Evolutionary conservation across 768 basidiomycete species (phyloP).

Genomic region (Suillus placidus): DNA sequence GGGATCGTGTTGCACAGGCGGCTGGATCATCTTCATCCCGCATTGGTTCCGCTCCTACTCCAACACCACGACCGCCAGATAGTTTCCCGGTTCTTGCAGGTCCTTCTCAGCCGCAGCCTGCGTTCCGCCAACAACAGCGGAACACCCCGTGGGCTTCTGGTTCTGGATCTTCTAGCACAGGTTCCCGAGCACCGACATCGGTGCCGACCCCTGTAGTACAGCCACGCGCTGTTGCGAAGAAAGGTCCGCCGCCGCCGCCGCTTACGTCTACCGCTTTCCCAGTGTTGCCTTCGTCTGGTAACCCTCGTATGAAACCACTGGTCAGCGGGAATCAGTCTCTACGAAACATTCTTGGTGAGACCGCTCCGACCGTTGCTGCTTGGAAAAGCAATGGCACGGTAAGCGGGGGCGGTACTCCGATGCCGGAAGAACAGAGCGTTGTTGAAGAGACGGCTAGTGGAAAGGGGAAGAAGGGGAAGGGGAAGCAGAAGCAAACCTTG

Average conservation of each 20-base stretch:
- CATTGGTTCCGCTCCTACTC: constrained; percentile 22
- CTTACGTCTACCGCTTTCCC: constrained; percentile 68
- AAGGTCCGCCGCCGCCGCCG: constrained; percentile 36
- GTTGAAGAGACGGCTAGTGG: constrained; percentile 20
- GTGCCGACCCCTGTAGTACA: constrained; percentile 19
- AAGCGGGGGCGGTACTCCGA: constrained; percentile 15
- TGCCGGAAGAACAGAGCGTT: constrained; percentile 13
- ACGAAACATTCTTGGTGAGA: constrained; percentile 64
- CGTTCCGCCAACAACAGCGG: constrained; percentile 49
- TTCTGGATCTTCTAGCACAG: constrained; percentile 18
- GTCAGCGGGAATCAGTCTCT: constrained; percentile 69
- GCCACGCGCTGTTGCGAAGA: neutral
- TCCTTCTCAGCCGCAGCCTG: constrained; percentile 10
- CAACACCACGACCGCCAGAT: constrained; percentile 28
- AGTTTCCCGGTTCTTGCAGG: constrained; percentile 36
- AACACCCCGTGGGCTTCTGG: constrained; percentile 64
- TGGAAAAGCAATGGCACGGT: constrained; percentile 34
- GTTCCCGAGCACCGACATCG: constrained; percentile 25
- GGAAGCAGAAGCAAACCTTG: constrained; percentile 83
- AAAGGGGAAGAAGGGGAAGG: constrained; percentile 77
- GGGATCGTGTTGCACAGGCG: constrained; percentile 86
- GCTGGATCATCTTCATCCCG: constrained; percentile 52
- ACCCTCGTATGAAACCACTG: constrained; percentile 43
- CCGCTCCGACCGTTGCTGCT: constrained; percentile 35
- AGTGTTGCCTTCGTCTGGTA: constrained; percentile 55